phyloP scores from a whole-genome alignment of 2,329 filamentous ascomycete genomes.

The Phaeophleospora eucalypticola region DNA sequence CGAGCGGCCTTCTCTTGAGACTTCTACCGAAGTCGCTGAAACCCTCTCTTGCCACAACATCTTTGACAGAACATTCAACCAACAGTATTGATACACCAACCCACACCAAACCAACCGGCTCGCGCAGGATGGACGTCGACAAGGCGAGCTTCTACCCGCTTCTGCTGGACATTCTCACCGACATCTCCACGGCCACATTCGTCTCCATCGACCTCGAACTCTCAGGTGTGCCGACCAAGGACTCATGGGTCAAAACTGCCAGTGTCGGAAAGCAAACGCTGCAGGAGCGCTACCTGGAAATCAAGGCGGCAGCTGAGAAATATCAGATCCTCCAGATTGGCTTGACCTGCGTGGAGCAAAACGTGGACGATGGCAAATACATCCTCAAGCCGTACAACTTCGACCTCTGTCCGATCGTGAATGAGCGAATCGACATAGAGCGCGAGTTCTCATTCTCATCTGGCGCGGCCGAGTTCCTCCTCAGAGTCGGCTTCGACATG shows the following conservation, averaged over 20 bases:
- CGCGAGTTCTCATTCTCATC: conserved; percentile 58
- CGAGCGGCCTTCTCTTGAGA: conserved; percentile 10
- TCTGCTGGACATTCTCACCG: conserved; percentile 54
- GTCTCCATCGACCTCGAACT: conserved; percentile 64
- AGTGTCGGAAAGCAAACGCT: conserved; percentile 47
- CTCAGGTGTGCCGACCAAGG: conserved; percentile 55
- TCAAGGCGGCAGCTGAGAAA: conserved; percentile 56
- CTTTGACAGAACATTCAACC: conserved; percentile 8
- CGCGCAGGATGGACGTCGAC: conserved; percentile 54
- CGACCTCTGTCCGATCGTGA: conserved; percentile 54
- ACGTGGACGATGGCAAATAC: conserved; percentile 52
- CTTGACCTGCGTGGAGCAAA: conserved; percentile 61
- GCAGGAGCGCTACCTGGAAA: conserved; percentile 59
- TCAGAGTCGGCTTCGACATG: conserved; percentile 56
- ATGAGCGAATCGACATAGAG: conserved; percentile 52
- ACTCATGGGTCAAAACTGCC: conserved; percentile 24
- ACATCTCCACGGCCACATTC: conserved; percentile 57
- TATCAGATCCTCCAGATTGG: conserved; percentile 64
- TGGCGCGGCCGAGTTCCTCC: conserved; percentile 58
- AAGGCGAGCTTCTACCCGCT: conserved; percentile 46
- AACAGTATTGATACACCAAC: conserved; percentile 14
- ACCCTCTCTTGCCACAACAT: conserved; percentile 14
- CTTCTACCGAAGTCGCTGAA: conserved; percentile 16
- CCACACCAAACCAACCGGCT: conserved; percentile 2
- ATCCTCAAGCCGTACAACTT: conserved; percentile 62